Base-by-base conservation (phyloP, 2,329 filamentous ascomycete species). In the Phialophora macrospora region DNA sequence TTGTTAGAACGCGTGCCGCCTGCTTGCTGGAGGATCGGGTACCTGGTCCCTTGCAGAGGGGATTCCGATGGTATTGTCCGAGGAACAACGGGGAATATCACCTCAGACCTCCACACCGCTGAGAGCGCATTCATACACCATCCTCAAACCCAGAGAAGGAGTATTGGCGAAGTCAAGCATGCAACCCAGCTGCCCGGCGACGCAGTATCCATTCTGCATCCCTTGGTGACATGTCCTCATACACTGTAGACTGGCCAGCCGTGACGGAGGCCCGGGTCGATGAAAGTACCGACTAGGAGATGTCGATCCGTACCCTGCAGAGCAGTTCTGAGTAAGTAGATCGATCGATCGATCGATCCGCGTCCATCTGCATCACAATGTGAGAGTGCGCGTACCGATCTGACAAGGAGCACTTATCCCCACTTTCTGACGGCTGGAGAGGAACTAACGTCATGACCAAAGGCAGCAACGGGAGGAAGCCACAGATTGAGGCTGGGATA, bases 11-110 rank as follows among this genome's bases (percentile, higher is more conserved):
- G 11, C 22, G 46, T 51, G 48, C 48, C 48, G 7, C 9, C 48
- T 14, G 24, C 22, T 17, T 8, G 17, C 48, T 20, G 20, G 48
- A 26, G 44, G 20, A 28, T 51, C 48, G 5, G 48, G 48, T 51
- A 14, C 48, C 48, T 51, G 48, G 48, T 51, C 4, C 48, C 48
- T 51, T 9, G 46, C 48, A 51, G 48, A 51, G 11, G 11, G 22
- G 9, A 9, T 51, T 11, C 24, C 48, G 20, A 51, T 51, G 22
- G 20, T 22, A 28, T 14, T 44, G 17, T 44, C 38, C 38, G 8
- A 44, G 38, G 22, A 22, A 14, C 14, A 51, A 2, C 8, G 48
- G 20, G 24, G 22, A 17, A 2, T 12, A 51, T 28, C 48, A 26
- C 48, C 9, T 26, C 22, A 51, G 48, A 3, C 9, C 20, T 22